These are phyloP conservation scores for Phytophthora fragariae DNA, from an alignment of 352 stramenopile genomes.

Conservation along the genomic window DNA sequence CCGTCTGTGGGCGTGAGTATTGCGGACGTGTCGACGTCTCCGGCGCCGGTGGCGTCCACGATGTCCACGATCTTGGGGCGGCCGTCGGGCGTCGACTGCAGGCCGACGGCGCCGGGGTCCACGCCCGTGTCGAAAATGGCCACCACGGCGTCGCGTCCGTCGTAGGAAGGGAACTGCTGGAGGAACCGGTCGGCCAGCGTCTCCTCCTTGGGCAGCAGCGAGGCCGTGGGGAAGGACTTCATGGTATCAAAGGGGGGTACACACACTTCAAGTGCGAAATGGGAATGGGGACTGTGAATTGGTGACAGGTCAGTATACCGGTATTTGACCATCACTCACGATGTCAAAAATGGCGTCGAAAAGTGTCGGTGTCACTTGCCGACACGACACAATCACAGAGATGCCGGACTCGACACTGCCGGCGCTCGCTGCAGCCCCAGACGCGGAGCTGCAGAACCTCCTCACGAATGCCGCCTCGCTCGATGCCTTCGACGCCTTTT, in stretches of 20 bases:
- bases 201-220: constrained; percentile 92
- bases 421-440: constrained; percentile 7
- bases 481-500: constrained; percentile 44
- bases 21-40: constrained; percentile 93
- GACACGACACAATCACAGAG: too few species aligned
- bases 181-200: constrained; percentile 89
- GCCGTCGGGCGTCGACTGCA: constrained; percentile 88
- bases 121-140: constrained; percentile 97
- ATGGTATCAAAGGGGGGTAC: constrained; percentile 15
- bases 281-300: too few species aligned
- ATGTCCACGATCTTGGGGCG: constrained; percentile 95
- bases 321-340: too few species aligned
- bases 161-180: constrained; percentile 80
- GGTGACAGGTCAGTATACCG: too few species aligned
- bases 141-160: constrained; percentile 93
- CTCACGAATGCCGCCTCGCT: constrained; percentile 4
- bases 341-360: too few species aligned
- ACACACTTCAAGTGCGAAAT: neutral
- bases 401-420: neutral
- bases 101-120: constrained; percentile 90
- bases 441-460: constrained; percentile 24
- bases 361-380: too few species aligned
- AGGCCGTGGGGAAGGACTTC: constrained; percentile 71
- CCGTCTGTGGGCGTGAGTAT: constrained; percentile 63
- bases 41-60: constrained; percentile 94